phyloP scores from a whole-genome alignment of 2,329 filamentous ascomycete genomes.

The Beauveria australis region DNA sequence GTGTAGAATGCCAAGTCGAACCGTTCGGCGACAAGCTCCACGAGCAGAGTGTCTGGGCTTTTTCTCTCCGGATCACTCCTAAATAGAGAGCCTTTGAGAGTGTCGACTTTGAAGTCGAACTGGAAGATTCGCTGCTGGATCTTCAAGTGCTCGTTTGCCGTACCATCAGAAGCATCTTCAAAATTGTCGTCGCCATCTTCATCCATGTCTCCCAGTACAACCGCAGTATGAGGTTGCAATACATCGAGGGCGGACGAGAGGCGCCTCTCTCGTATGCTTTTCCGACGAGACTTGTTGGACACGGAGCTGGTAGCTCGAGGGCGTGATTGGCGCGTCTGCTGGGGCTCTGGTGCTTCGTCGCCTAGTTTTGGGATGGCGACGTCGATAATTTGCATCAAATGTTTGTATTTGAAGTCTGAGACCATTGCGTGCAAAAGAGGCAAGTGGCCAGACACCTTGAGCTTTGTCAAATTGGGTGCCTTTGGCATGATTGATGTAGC shows the following conservation, averaged over 20 bases:
- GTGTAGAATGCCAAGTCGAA: constrained; percentile 86
- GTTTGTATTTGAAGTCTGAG: constrained; percentile 96
- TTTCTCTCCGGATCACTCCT: constrained; percentile 71
- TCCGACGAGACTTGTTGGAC: constrained; percentile 38
- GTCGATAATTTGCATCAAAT: constrained; percentile 89
- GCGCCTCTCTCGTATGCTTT: constrained; percentile 39
- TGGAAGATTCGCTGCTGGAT: constrained; percentile 89
- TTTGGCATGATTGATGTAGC: constrained; percentile 96
- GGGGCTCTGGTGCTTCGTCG: constrained; percentile 25
- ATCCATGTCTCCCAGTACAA: constrained; percentile 72
- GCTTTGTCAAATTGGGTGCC: constrained; percentile 82
- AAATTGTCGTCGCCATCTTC: constrained; percentile 59
- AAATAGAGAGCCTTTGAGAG: constrained; percentile 86
- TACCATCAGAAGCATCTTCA: constrained; percentile 56
- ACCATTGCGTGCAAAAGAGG: constrained; percentile 86
- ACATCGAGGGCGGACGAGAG: constrained; percentile 70
- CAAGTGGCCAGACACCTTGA: constrained; percentile 83
- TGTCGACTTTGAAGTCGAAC: constrained; percentile 93
- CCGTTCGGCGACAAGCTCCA: constrained; percentile 82
- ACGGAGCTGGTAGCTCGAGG: constrained; percentile 38
- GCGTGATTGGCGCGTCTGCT: constrained; percentile 24
- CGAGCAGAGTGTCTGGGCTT: constrained; percentile 71
- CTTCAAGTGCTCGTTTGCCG: constrained; percentile 51
- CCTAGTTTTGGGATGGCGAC: constrained; percentile 83
- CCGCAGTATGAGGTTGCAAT: constrained; percentile 60